These are phyloP conservation scores for Psilocybe sp. DNA, from an alignment of 768 basidiomycete genomes.

Conservation along the genomic window DNA sequence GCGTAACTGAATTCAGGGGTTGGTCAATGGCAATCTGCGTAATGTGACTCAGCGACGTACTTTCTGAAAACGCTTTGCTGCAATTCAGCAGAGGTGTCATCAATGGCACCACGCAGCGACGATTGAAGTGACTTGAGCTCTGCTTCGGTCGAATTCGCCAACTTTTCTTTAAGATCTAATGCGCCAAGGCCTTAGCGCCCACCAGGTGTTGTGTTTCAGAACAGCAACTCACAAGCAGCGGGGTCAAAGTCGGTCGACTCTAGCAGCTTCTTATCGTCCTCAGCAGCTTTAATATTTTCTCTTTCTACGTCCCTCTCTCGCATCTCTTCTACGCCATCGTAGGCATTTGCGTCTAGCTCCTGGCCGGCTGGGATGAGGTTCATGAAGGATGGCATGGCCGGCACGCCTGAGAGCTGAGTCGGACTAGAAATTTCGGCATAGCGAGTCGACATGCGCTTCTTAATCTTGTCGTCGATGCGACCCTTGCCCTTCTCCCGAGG, in stretches of 20 bases:
- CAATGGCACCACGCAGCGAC: conserved; percentile 66
- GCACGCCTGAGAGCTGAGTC: conserved; percentile 47
- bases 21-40: not conserved
- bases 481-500: conserved; percentile 49
- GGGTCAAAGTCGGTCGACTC: conserved; percentile 84
- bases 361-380: conserved; percentile 24
- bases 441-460: conserved; percentile 93
- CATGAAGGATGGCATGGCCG: conserved; percentile 36
- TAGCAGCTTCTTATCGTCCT: conserved; percentile 61
- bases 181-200: not conserved
- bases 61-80: conserved; percentile 96
- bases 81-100: conserved; percentile 73
- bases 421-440: conserved; percentile 86
- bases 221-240: conserved; percentile 69
- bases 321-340: conserved; percentile 48
- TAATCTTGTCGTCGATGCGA: conserved; percentile 84
- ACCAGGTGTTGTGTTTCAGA: not conserved
- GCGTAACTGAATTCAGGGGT: conserved; percentile 65
- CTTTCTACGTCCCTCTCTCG: conserved; percentile 31
- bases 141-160: conserved; percentile 87
- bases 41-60: conserved; percentile 33
- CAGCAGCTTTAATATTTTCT: conserved; percentile 41
- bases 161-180: conserved; percentile 74
- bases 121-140: conserved; percentile 76
- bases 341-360: conserved; percentile 18